Base-by-base conservation (phyloP, 169 alveolate species). In the Eimeria necatrix region DNA sequence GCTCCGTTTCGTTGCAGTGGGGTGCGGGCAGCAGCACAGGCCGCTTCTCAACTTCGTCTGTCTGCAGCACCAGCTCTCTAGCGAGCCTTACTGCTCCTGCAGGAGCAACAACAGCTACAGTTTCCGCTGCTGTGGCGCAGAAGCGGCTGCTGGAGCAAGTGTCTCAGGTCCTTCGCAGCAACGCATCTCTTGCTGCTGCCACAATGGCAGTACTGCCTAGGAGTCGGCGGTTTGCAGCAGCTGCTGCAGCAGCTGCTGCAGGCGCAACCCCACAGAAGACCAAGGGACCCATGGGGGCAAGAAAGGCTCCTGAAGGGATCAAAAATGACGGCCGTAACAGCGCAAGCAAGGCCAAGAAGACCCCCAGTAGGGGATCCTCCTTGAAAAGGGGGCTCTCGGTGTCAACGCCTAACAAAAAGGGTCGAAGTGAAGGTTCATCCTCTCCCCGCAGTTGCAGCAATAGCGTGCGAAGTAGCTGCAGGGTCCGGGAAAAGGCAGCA, bases 211-310 rank as follows among this genome's bases (percentile, higher is more conserved):
- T 74, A 24, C 85, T 41, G 85, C 59, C 18, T 22, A 74, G 16
- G 60, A 48, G 85, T 53, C 22, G 41, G 26, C 85, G 85, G 56
- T 26, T 53, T 41, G 85, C 85, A 74, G 85, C 85, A 74, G 85
- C 85, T 8, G 85, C 85, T 68, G 78, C 78, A 24, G 78, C 78
- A 24, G 78, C 78, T 74, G 85, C 85, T 74, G 85, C 85, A 41
- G 85, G 85, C 0, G 85, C 85, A 74, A 48, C 85, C 26, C 85
- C 85, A 26, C 85, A 32, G 85, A 74, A 74, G 16, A 48, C 59
- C 26, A 74, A 18, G 85, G 85, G 26, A 14, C 85, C 85, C 85
- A 49, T 53, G 22, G 9, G 32, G 12, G 85, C 26, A 48, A 73
- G 51, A 22, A 53, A 22, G 14, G 85, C 59, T 24, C 85, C 85